Conservation (phyloP, 2,329 filamentous ascomycete genomes). For the Pseudocercospora musae region DNA sequence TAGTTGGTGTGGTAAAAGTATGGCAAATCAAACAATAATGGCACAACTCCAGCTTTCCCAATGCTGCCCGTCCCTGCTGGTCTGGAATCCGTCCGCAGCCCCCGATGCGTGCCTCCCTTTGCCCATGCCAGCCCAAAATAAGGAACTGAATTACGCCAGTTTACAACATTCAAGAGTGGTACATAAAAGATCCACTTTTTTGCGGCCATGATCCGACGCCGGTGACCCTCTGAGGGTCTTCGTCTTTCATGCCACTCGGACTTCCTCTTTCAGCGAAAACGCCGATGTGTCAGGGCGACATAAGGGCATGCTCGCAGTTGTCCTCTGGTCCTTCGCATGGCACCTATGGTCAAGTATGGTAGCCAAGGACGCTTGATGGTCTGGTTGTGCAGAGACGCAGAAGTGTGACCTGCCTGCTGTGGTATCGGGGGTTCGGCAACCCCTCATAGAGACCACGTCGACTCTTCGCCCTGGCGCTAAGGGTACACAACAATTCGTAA, state of each 20-base stretch:
- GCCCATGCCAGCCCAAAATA: not conserved
- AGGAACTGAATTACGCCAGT: slow-evolving; percentile 1
- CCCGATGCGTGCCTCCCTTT: not conserved
- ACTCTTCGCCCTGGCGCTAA: not conserved
- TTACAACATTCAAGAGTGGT: not conserved
- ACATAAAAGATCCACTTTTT: not conserved
- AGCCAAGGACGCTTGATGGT: not conserved
- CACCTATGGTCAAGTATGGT: not conserved
- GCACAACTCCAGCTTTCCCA: not conserved
- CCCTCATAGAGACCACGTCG: not conserved
- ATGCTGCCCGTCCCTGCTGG: not conserved
- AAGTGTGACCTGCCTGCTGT: not conserved
- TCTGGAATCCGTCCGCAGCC: not conserved
- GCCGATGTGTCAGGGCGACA: not conserved
- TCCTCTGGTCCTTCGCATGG: not conserved
- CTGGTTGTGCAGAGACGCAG: not conserved
- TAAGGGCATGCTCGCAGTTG: not conserved
- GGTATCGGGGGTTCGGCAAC: not conserved
- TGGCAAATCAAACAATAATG: not conserved
- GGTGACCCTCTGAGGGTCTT: not conserved
- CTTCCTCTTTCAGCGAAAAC: not conserved
- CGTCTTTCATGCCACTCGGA: not conserved
- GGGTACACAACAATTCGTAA: not conserved
- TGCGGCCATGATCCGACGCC: not conserved
- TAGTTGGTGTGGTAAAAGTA: not conserved